phyloP scores from a whole-genome alignment of 306 rosid species.

The Vicia faba region DNA sequence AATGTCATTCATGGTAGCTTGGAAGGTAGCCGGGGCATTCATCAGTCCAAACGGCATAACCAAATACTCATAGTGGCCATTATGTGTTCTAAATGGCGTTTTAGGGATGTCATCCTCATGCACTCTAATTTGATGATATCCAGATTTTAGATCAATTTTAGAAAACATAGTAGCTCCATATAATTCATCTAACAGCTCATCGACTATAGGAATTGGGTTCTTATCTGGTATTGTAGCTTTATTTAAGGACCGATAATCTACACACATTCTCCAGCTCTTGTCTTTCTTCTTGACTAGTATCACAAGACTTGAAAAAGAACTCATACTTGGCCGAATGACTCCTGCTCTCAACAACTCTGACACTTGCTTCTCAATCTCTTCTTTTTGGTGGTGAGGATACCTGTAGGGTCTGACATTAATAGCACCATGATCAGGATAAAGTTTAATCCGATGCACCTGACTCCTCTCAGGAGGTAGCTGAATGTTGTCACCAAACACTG shows the following conservation, averaged over 20 bases:
- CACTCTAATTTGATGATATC: no score
- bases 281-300: background rate
- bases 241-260: background rate
- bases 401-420: background rate
- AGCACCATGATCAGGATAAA: background rate
- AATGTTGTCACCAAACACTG: no score
- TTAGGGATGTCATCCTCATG: no score
- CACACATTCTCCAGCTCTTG: background rate
- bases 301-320: background rate
- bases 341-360: background rate
- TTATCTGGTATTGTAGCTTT: background rate
- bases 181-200: background rate
- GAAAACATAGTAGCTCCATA: background rate
- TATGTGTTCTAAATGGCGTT: no score
- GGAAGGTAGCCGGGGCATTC: no score
- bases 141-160: no score
- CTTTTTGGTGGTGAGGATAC: background rate
- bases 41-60: no score
- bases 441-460: no score
- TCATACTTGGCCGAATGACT: background rate
- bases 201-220: background rate
- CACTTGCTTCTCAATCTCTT: background rate
- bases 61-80: no score
- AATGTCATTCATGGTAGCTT: no score
- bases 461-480: no score